Evolutionary conservation across 179 eudicot genomes (phyloP).

Genomic region (Carnegiea gigantea): DNA sequence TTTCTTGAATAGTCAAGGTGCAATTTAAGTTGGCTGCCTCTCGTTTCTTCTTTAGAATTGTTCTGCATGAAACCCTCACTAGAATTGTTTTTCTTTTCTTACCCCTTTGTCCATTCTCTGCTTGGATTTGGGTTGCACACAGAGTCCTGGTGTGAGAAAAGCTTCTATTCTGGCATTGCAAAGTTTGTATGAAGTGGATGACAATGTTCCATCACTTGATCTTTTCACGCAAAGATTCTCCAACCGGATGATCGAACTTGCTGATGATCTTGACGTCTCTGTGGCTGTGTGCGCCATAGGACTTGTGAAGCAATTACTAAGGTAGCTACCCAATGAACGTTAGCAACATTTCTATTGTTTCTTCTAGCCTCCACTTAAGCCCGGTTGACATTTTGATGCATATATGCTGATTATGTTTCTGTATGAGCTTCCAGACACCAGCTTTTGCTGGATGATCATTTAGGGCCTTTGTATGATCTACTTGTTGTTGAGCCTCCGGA

Average conservation of each 20-base stretch:
- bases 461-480: slow-evolving; percentile 88
- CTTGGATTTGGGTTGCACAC: slow-evolving; percentile 24
- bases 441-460: slow-evolving; percentile 82
- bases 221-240: slow-evolving; percentile 94
- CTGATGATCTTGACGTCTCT: slow-evolving; percentile 91
- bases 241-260: slow-evolving; percentile 93
- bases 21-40: not conserved
- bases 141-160: slow-evolving; percentile 96
- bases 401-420: slow-evolving; percentile 23
- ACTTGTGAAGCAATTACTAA: slow-evolving; percentile 81
- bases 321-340: slow-evolving; percentile 40
- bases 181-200: slow-evolving; percentile 91
- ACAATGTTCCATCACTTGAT: slow-evolving; percentile 92
- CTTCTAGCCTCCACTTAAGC: slow-evolving; percentile 17
- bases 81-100: slow-evolving; percentile 15
- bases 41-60: not conserved
- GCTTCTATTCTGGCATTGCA: slow-evolving; percentile 84
- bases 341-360: slow-evolving; percentile 8
- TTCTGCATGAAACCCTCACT: slow-evolving; percentile 19
- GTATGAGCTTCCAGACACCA: slow-evolving; percentile 68
- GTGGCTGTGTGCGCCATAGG: slow-evolving; percentile 97
- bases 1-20: not conserved
- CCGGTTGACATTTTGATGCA: slow-evolving; percentile 13
- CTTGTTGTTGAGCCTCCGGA: slow-evolving; percentile 95
- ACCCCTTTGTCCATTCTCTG: not conserved